Evolutionary conservation across 495 filamentous ascomycete species (phyloP), one percentile per base, ranked within the genome.

Genomic region (Letharia columbiana): DNA sequence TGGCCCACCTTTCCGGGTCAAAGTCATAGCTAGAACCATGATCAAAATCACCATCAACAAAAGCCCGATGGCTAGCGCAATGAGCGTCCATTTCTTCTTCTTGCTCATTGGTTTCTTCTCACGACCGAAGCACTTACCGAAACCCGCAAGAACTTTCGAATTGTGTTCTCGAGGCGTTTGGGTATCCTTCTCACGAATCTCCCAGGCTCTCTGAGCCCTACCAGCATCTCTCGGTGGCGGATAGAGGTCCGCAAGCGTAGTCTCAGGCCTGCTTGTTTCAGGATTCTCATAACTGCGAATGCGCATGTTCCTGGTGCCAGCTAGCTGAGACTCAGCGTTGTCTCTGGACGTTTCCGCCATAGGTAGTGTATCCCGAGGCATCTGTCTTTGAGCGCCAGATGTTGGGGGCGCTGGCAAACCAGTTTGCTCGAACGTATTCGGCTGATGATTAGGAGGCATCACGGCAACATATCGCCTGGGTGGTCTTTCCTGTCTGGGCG

Each of bases 181-280:
- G 76, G 77, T 23, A 89, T 87, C 72, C 89, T 84, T 66, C 85
- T 85, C 71, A 89, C 88, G 60, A 83, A 80, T 40, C 84, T 79
- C 42, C 78, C 78, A 60, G 81, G 74, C 66, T 86, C 81, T 28
- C 77, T 77, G 67, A 74, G 85, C 71, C 68, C 75, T 72, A 67
- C 20, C 20, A 20, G 11, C 45, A 85, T 86, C 33, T 76, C 71
- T n/a, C 81, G 77, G 15, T 86, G 86, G 73, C 84, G 85, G 72
- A 84, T 87, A 37, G 81, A 85, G 57, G 78, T 82, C 37, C 79
- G 79, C 28, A 82, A 82, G 61, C 87, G 79, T 40, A 80, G 86
- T 11, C 80, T 84, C 33, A 37, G 54, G 54, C 18, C 54, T 57
- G 2, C 3, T 37, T 37, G 54, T 57, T n/a, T 37, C 54, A 23